phyloP scores from a whole-genome alignment of 371 early-diverging fungal genomes.

The Circinella minor region DNA sequence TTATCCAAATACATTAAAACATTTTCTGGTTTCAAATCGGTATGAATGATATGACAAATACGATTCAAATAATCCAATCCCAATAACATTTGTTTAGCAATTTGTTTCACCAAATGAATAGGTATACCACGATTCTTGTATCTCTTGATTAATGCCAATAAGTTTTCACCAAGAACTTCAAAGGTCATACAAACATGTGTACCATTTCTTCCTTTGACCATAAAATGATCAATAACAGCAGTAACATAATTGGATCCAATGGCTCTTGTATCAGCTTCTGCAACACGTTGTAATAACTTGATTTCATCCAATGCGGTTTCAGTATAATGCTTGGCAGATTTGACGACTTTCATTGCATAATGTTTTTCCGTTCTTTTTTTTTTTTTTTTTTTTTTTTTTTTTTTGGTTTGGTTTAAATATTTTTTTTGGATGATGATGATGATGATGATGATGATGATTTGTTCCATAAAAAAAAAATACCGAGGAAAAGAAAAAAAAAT shows the following conservation, averaged over 20 bases:
- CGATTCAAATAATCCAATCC: conserved; percentile 94
- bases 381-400: too few relatives aligned
- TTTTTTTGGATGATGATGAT: neutral
- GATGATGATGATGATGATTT: too few relatives aligned
- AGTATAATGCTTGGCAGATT: conserved; percentile 93
- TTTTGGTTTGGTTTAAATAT: neutral
- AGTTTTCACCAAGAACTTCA: conserved; percentile 95
- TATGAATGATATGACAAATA: conserved; percentile 96
- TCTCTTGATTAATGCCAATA: conserved; percentile 81
- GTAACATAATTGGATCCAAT: conserved; percentile 77
- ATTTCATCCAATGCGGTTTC: conserved; percentile 97
- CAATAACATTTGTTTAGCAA: conserved; percentile 85
- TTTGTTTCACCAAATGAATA: conserved; percentile 82
- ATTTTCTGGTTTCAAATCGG: conserved; percentile 98
- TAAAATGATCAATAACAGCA: conserved; percentile 88
- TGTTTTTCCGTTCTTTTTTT: conserved; percentile 66
- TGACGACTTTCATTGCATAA: conserved; percentile 96
- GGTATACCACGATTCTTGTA: conserved; percentile 89
- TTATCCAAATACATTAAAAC: conserved; percentile 90
- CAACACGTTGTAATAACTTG: conserved; percentile 81
- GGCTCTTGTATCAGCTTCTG: conserved; percentile 65
- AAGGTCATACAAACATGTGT: conserved; percentile 96
- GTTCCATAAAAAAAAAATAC: too few relatives aligned
- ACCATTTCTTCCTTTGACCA: conserved; percentile 89
- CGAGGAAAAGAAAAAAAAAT: too few relatives aligned